Base-by-base conservation (phyloP, 305 asterid genomes). In the Lippia alba region DNA sequence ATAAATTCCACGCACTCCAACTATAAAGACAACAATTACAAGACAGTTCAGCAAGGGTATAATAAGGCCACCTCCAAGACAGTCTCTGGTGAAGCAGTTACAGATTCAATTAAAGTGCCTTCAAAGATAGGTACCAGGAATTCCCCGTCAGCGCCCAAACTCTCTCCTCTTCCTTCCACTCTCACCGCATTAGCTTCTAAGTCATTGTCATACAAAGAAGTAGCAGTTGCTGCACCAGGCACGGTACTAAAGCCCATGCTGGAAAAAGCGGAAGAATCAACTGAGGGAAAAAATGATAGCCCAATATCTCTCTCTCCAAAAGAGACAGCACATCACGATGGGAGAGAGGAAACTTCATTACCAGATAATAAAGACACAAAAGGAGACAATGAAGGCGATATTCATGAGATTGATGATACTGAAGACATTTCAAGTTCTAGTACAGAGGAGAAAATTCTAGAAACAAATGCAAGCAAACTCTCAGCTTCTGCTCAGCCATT, bases 401-500 rank as follows among this genome's bases (percentile, higher is more conserved):
- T 56, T 76, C 79, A 73, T 17, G 91, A 81, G 77, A 73, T 69
- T 62, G 90, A 66, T 24, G 93, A 82, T 57, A 24, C 69, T 20
- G 96, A 85, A 76, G 91, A 85, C 67, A 70, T 34, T 67, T 71
- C 80, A 6, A 69, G 75, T 67, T 79, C 87, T 6, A 65, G 79
- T 67, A 74, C 62, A 66, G 80, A 80, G 78, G 97, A 87, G 75
- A 96, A 83, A 51, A 70, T 80, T 32, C 71, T 80, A 40, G 98
- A 82, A 77, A 65, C 86, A 60, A 91, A 87, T 39, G 97, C 96
- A 80, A 91, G 96, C 80, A 93, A 93, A 75, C 98, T 96, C 75
- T 96, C 98, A 7, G 99, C 98, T 10, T 77, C 97, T 70, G 99
- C 99, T 62, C 89, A 80, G 80, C 99, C 99, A 32, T 96, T 85